Conservation (phyloP, 2,329 filamentous ascomycete genomes). For the Fusarium longipes region DNA sequence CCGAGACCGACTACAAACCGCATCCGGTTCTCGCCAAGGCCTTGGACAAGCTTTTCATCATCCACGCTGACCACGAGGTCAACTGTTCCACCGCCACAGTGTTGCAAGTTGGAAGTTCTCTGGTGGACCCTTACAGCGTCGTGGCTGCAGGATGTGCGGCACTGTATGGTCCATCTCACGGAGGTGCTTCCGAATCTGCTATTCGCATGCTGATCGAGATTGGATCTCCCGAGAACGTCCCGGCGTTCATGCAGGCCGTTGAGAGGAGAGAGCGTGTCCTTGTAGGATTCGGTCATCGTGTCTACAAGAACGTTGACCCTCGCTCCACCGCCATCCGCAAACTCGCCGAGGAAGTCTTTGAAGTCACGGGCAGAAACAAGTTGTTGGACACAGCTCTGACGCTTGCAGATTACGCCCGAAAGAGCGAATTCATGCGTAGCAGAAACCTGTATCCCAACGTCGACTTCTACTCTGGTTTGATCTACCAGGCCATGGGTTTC, state of each 20-base stretch:
- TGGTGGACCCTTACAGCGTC: conserved; percentile 66
- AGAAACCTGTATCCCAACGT: conserved; percentile 63
- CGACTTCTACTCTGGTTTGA: conserved; percentile 64
- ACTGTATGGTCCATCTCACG: conserved; percentile 67
- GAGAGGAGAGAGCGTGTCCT: conserved; percentile 63
- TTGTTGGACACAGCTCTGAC: conserved; percentile 61
- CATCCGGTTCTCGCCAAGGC: conserved; percentile 62
- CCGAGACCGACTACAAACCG: conserved; percentile 59
- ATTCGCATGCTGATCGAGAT: conserved; percentile 66
- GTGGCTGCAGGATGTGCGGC: conserved; percentile 65
- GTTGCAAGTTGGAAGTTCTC: conserved; percentile 65
- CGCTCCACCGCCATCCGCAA: conserved; percentile 61
- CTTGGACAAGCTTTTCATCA: conserved; percentile 65
- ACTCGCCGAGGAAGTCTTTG: conserved; percentile 62
- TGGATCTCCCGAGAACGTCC: conserved; percentile 62
- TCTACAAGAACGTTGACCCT: conserved; percentile 66
- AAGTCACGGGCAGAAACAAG: conserved; percentile 62
- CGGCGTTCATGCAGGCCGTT: conserved; percentile 61
- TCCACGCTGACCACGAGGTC: conserved; percentile 70
- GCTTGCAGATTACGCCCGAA: conserved; percentile 58
- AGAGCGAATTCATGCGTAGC: conserved; percentile 61
- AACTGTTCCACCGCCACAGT: conserved; percentile 67
- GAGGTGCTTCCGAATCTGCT: conserved; percentile 68
- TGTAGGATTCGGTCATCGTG: conserved; percentile 66
- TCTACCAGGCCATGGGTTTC: conserved; percentile 65